These are phyloP conservation scores for Chenopodium quinoa DNA, from an alignment of 148 eudicot genomes.

Conservation along the genomic window DNA sequence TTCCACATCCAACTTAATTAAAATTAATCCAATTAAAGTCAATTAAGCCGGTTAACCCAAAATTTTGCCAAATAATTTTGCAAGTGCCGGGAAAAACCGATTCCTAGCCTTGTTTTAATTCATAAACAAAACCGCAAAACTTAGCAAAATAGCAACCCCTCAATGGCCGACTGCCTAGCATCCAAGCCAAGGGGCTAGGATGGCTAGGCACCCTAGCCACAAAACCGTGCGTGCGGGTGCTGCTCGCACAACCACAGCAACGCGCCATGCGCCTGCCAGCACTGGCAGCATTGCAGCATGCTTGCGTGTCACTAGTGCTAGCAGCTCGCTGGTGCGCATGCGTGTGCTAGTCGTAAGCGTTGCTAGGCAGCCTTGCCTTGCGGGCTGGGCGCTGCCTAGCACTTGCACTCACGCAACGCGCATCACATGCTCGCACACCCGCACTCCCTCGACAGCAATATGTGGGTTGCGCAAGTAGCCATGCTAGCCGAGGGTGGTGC, in stretches of 20 bases:
- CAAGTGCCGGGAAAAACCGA: background rate
- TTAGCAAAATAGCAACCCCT: background rate
- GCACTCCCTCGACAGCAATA: no score
- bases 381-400: no score
- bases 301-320: background rate
- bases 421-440: no score
- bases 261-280: background rate
- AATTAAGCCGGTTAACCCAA: background rate
- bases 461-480: no score
- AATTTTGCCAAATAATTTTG: background rate
- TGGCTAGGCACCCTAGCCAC: background rate
- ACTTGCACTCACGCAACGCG: no score
- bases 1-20: background rate
- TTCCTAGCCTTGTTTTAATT: background rate
- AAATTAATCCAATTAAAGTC: background rate
- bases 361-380: no score
- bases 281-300: background rate
- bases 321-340: background rate
- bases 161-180: background rate
- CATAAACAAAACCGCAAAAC: no score
- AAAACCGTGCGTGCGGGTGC: background rate
- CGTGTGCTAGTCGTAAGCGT: no score
- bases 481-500: no score
- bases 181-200: background rate
- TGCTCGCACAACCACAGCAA: background rate